Conservation (phyloP, 441 rosid species). For the Melastoma candidum region DNA sequence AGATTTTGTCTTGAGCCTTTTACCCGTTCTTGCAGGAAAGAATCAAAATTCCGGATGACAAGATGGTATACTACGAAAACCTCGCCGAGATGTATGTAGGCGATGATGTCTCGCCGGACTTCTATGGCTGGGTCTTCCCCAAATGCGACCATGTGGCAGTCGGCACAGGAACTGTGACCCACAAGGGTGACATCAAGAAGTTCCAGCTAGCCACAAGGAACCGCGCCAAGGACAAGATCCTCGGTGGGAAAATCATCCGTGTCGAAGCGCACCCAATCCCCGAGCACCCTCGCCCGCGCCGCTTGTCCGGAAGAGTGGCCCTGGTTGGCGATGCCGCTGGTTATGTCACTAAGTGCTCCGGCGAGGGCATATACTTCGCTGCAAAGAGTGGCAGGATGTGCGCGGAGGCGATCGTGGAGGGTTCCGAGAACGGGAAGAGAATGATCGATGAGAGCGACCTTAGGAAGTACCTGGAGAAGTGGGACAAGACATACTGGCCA, state of each 20-base stretch:
- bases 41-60: conserved; percentile 69
- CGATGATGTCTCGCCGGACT: conserved; percentile 88
- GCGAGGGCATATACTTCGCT: conserved; percentile 88
- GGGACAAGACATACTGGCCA: conserved; percentile 94
- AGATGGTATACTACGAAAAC: conserved; percentile 80
- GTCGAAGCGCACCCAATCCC: conserved; percentile 94
- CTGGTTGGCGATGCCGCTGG: conserved; percentile 93
- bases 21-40: conserved; percentile 45
- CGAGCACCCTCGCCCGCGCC: conserved; percentile 72
- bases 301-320: conserved; percentile 57
- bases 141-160: conserved; percentile 92
- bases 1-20: too few species aligned
- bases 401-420: conserved; percentile 82
- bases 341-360: conserved; percentile 80
- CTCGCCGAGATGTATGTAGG: conserved; percentile 91
- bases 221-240: conserved; percentile 82
- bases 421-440: conserved; percentile 73
- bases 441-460: conserved; percentile 84
- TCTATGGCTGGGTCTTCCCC: conserved; percentile 96
- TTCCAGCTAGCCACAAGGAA: conserved; percentile 79
- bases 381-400: conserved; percentile 96
- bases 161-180: conserved; percentile 91
- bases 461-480: conserved; percentile 89
- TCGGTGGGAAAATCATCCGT: conserved; percentile 70
- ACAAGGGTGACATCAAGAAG: conserved; percentile 87